These are phyloP conservation scores for Priceomyces castillae DNA, from an alignment of 805 yeast genomes.

Conservation along the genomic window DNA sequence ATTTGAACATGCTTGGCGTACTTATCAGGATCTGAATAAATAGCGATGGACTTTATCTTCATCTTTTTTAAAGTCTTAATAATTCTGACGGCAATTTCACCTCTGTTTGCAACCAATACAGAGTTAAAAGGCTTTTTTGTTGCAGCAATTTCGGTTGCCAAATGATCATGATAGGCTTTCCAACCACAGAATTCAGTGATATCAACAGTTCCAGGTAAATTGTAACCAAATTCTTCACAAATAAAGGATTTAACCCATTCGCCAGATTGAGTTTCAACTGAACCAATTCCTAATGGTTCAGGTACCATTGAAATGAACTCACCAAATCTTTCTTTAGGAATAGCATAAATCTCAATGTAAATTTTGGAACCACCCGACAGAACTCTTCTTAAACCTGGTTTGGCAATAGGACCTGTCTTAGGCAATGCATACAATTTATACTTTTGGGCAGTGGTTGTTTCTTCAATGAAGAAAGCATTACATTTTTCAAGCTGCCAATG, in stretches of 20 bases:
- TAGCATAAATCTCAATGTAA: conserved; percentile 76
- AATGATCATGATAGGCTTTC: conserved; percentile 56
- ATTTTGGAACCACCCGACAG: conserved; percentile 55
- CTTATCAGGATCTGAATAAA: conserved; percentile 87
- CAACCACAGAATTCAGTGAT: conserved; percentile 90
- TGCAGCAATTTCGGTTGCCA: conserved; percentile 20
- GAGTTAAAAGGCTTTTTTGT: conserved; percentile 63
- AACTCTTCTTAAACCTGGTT: conserved; percentile 86
- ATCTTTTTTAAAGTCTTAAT: conserved; percentile 82
- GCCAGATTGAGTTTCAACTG: conserved; percentile 79
- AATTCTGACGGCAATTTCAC: conserved; percentile 95
- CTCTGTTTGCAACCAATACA: conserved; percentile 95
- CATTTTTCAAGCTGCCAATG: conserved; percentile 93
- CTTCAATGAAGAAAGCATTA: conserved; percentile 64
- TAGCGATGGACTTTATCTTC: conserved; percentile 76
- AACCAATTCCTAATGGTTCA: conserved; percentile 92
- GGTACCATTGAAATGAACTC: conserved; percentile 85
- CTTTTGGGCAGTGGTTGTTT: conserved; percentile 65
- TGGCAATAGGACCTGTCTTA: conserved; percentile 72
- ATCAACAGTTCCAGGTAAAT: conserved; percentile 66
- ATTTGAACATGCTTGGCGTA: conserved; percentile 81
- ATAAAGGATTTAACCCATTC: conserved; percentile 89
- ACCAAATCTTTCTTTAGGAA: conserved; percentile 79
- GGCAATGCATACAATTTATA: conserved; percentile 85
- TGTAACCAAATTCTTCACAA: conserved; percentile 88